A percentile compares a stretch with the other conserved stretches of the same genome.
Conservation (phyloP, 2,329 filamentous ascomycete species). For the Leptographium galeiforme region DNA sequence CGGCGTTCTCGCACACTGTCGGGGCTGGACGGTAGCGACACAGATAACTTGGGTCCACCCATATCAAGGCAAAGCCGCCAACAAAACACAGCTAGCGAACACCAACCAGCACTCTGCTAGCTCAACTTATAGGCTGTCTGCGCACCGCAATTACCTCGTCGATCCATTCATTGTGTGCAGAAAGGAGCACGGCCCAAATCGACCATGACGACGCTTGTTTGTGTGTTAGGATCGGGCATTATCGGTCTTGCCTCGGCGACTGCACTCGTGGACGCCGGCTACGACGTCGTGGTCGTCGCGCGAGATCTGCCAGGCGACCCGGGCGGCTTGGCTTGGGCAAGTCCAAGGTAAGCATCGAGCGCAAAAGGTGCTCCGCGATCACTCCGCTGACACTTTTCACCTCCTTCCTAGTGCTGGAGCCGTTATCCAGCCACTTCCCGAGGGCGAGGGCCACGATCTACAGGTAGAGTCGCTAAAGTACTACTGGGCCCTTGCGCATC, state of each 20-base stretch:
- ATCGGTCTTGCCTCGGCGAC: conserved; percentile 1
- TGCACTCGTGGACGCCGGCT: not conserved
- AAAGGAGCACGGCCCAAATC: no score
- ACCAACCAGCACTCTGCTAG: no score
- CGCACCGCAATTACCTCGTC: no score
- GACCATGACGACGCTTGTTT: not conserved
- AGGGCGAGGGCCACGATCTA: not conserved
- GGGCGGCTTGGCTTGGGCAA: conserved; percentile 1
- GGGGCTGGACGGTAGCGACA: no score
- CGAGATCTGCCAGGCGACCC: conserved; percentile 1
- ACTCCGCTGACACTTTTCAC: not conserved
- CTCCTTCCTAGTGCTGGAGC: conserved; percentile 4
- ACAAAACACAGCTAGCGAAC: no score
- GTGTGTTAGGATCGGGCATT: conserved; percentile 2
- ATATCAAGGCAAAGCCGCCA: no score
- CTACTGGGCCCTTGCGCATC: conserved; percentile 3
- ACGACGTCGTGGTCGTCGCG: conserved; percentile 2
- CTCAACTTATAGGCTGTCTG: no score
- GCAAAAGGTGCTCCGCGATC: not conserved
- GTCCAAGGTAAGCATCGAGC: not conserved
- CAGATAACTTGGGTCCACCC: no score
- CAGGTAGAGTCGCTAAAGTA: not conserved
- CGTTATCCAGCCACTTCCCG: not conserved
- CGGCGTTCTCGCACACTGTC: no score
- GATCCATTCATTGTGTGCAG: no score